These are phyloP conservation scores for Albifimbria verrucaria DNA, from an alignment of 2,329 filamentous ascomycete genomes.

Conservation along the genomic window DNA sequence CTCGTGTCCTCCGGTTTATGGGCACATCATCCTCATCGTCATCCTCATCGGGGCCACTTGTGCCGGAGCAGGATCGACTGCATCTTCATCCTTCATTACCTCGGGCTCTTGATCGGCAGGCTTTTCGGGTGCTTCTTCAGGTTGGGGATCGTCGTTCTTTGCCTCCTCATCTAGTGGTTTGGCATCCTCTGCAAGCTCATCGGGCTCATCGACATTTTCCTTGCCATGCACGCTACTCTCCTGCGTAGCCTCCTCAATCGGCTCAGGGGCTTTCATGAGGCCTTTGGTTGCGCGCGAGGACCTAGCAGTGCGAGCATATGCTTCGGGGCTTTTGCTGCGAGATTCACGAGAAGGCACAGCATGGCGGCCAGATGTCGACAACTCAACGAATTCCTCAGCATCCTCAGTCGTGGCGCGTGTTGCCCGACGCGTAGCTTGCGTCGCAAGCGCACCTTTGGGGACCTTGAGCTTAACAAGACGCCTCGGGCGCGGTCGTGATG, in stretches of 20 bases:
- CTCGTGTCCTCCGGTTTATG: constrained; percentile 43
- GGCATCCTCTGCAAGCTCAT: constrained; percentile 33
- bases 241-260: constrained; percentile 51
- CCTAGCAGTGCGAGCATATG: constrained; percentile 37
- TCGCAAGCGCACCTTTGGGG: constrained; percentile 21
- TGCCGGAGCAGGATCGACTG: constrained; percentile 25
- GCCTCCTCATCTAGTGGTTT: constrained; percentile 10
- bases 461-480: constrained; percentile 45
- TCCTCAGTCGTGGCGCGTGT: constrained; percentile 55
- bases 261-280: constrained; percentile 43
- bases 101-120: constrained; percentile 15
- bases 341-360: constrained; percentile 46
- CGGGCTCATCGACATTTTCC: constrained; percentile 31
- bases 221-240: constrained; percentile 42
- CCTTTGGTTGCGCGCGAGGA: constrained; percentile 50
- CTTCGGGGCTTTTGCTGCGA: constrained; percentile 55
- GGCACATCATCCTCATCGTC: constrained; percentile 49
- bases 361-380: constrained; percentile 60
- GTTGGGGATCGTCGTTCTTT: constrained; percentile 25
- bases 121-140: constrained; percentile 20
- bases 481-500: constrained; percentile 24
- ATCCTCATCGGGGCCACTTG: constrained; percentile 31
- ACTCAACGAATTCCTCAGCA: constrained; percentile 51
- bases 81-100: constrained; percentile 14
- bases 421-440: constrained; percentile 36